Conservation (phyloP, 257 asterid species). For the Plantago elongata region DNA sequence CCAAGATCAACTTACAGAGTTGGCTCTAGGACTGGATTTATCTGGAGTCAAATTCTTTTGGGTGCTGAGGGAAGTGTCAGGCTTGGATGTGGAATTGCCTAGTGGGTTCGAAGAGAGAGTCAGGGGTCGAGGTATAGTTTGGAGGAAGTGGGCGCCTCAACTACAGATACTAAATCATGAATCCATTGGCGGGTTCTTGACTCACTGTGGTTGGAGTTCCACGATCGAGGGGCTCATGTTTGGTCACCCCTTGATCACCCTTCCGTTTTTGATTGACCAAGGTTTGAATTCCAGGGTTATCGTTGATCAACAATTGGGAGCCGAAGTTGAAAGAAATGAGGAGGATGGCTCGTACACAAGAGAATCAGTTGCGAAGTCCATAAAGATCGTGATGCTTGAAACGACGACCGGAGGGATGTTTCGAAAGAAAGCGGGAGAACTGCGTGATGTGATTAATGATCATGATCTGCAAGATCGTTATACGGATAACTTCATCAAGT, state of each 20-base stretch:
- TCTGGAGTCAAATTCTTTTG: slow-evolving; percentile 37
- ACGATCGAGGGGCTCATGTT: slow-evolving; percentile 30
- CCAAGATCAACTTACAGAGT: slow-evolving; percentile 24
- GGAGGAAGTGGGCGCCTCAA: slow-evolving; percentile 49
- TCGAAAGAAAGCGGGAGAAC: slow-evolving; percentile 22
- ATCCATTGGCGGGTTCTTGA: slow-evolving; percentile 43
- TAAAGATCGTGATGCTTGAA: slow-evolving; percentile 25
- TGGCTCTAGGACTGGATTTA: slow-evolving; percentile 43
- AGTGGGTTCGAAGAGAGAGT: slow-evolving; percentile 36
- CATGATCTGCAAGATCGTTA: slow-evolving; percentile 21
- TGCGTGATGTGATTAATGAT: slow-evolving; percentile 19
- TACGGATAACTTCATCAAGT: slow-evolving; percentile 11
- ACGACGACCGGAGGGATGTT: slow-evolving; percentile 15
- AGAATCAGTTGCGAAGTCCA: slow-evolving; percentile 29
- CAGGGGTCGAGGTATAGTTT: slow-evolving; percentile 33
- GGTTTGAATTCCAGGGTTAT: slow-evolving; percentile 29
- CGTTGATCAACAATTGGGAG: slow-evolving; percentile 16
- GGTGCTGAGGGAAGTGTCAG: slow-evolving; percentile 27
- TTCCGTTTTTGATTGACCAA: slow-evolving; percentile 36
- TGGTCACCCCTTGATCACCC: slow-evolving; percentile 27
- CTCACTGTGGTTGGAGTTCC: slow-evolving; percentile 52
- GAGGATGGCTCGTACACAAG: slow-evolving; percentile 25
- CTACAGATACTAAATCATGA: slow-evolving; percentile 39
- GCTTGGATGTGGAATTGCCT: slow-evolving; percentile 20
- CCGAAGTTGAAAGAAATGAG: slow-evolving; percentile 26